Evolutionary conservation across 306 rosid species (phyloP).

Genomic region (Vachellia collinsii): DNA sequence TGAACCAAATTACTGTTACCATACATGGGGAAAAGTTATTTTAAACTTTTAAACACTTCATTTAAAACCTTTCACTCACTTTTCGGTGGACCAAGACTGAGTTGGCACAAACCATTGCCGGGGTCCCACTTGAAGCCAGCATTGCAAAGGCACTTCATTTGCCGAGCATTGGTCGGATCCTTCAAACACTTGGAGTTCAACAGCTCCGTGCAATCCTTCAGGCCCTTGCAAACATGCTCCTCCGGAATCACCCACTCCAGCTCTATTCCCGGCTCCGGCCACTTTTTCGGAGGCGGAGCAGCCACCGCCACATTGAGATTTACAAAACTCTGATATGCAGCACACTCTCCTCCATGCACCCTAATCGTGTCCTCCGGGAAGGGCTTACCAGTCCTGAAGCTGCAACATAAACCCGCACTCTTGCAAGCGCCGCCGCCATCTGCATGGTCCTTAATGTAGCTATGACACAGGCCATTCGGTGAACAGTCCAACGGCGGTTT

Average conservation of each 20-base stretch:
- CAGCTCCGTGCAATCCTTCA: constrained; percentile 44
- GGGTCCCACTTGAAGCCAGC: constrained; percentile 57
- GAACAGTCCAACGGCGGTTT: constrained; percentile 42
- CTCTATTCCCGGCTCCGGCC: constrained; percentile 58
- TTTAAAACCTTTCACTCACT: constrained; percentile 3
- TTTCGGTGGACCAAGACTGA: background rate
- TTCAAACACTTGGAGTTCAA: constrained; percentile 51
- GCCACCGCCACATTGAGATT: constrained; percentile 20
- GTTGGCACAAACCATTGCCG: constrained; percentile 39
- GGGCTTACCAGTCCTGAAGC: constrained; percentile 35
- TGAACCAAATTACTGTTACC: background rate
- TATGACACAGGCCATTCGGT: constrained; percentile 38
- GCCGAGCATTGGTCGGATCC: constrained; percentile 37
- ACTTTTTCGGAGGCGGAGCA: constrained; percentile 15
- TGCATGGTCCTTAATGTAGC: constrained; percentile 37
- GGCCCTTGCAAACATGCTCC: constrained; percentile 45
- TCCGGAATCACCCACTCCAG: constrained; percentile 50
- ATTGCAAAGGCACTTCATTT: constrained; percentile 48
- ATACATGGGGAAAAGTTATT: background rate
- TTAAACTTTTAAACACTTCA: no score
- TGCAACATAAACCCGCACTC: constrained; percentile 34
- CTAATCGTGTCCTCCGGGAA: constrained; percentile 10
- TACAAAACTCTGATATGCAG: constrained; percentile 53
- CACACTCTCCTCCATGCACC: constrained; percentile 42
- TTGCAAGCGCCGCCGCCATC: constrained; percentile 20